A percentile compares a stretch with the other conserved stretches of the same genome.
Conservation (phyloP, 2,329 filamentous ascomycete species). For the Penicillium polonicum region DNA sequence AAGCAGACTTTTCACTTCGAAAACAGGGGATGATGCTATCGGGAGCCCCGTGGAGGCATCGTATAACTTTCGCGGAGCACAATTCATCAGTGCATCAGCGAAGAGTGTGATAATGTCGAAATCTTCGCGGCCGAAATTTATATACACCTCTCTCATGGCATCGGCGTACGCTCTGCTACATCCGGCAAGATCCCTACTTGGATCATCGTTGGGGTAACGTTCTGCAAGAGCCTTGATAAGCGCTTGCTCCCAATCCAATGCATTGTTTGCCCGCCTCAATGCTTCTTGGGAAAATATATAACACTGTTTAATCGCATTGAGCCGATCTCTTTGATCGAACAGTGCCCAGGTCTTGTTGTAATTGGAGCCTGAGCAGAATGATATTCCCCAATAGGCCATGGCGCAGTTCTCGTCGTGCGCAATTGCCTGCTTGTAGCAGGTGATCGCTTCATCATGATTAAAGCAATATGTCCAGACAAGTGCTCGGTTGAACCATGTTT, state of each 20-base stretch:
- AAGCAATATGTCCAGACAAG: slow-evolving; percentile 37
- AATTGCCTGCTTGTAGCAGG: slow-evolving; percentile 33
- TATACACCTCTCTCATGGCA: slow-evolving; percentile 17
- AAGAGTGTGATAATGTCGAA: slow-evolving; percentile 63
- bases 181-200: slow-evolving; percentile 9
- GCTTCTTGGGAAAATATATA: slow-evolving; percentile 17
- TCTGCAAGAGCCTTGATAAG: slow-evolving; percentile 20
- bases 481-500: slow-evolving; percentile 35
- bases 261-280: slow-evolving; percentile 5
- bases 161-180: slow-evolving; percentile 18
- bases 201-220: slow-evolving; percentile 23
- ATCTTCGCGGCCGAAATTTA: slow-evolving; percentile 41
- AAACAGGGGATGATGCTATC: slow-evolving; percentile 49
- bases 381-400: slow-evolving; percentile 33
- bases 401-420: slow-evolving; percentile 30
- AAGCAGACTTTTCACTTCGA: slow-evolving; percentile 58
- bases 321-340: slow-evolving; percentile 15
- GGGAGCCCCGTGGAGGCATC: slow-evolving; percentile 51
- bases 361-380: slow-evolving; percentile 22
- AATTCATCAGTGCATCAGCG: slow-evolving; percentile 64
- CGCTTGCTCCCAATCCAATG: slow-evolving; percentile 25
- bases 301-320: slow-evolving; percentile 18
- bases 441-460: slow-evolving; percentile 37
- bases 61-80: slow-evolving; percentile 63
- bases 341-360: slow-evolving; percentile 25